Evolutionary conservation across 495 filamentous ascomycete genomes (phyloP), one percentile per base, ranked within the genome.

Genomic region (Staphylotrichum longicolle): DNA sequence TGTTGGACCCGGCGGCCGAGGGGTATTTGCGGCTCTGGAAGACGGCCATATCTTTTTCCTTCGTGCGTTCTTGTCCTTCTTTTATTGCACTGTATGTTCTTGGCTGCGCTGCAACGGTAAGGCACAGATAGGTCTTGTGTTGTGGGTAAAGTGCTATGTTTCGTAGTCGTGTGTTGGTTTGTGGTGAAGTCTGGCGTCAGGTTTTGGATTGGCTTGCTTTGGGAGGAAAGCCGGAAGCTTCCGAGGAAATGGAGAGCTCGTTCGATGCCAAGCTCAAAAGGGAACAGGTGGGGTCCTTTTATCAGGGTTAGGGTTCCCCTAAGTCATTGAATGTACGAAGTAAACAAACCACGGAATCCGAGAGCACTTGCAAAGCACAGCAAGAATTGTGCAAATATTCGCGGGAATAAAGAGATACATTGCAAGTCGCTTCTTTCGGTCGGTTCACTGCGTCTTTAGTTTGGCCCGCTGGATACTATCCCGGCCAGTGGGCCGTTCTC

Each of bases 21-120:
- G 83, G 84, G 72, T 86, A 96, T 50, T 88, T 88, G 65, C 91
- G 91, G 56, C 81, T 80, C 52, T 75, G 82, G 66, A 96, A 96
- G 42, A 82, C 78, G 27, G 83, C 83, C 92, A 96, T 96, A 62
- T 60, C 51, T 14, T 40, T 41, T 77, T 46, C 3, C 20, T n/a
- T 32, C 14, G 42, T n/a, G 4, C 1, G 42, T n/a, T 45, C 9
- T 20, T 53, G 11, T 7, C 9, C 30, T 14, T 50, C 30, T 50
- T 10, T 32, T 8, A 5, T 7, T n/a, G 49, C 10, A 15, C 12
- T 14, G 11, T n/a, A n/a, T n/a, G n/a, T n/a, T n/a, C n/a, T n/a
- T n/a, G 11, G 49, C 4, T 8, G 12, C 33, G 32, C 7, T 51
- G 12, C 3, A 9, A 7, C 12, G 33, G 27, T 9, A 42, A 11